Evolutionary conservation across 352 stramenopile genomes (phyloP), one percentile per base, ranked within the genome.

Genomic region (Blastocystis sp.): DNA sequence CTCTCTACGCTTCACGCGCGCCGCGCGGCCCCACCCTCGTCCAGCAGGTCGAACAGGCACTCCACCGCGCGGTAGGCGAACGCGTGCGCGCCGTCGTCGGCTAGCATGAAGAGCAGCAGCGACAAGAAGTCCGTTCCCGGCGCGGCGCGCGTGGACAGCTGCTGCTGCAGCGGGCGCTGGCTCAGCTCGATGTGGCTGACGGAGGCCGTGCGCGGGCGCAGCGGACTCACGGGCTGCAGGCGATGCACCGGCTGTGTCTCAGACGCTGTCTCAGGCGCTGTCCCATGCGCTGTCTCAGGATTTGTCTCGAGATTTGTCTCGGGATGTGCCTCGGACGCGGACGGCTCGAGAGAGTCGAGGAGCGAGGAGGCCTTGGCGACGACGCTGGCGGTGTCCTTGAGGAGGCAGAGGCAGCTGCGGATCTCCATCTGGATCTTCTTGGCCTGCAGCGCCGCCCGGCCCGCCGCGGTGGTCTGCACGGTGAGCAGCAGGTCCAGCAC

Each of bases 401-500:
- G 66, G 2, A 52, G 21, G 3, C 28, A 76, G 3, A 76, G 10
- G 28, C 66, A 76, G 40, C 40, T n/a, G 21, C 54, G 28, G 52
- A 76, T 48, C 3, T 40, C 66, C n/a, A 28, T 76, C 9, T 24
- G 34, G 3, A 76, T 57, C 9, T 9, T 17, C 42, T 45, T 40
- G 14, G 40, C 52, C 21, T 2, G 28, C 3, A 76, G 11, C n/a
- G 52, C 42, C 66, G 48, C 24, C 42, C 11, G 1, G 42, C 66
- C 66, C 11, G 34, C 34, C 11, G 28, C 34, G 28, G 66, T 76
- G n/a, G n/a, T 24, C 42, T 57, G 48, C 2, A 76, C 6, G 19
- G n/a, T 76, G n/a, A 28, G 9, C 3, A 76, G 38, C 2, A 76
- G 66, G 54, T 76, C 66, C 66, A 76, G 7, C 28, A 76, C 66